Evolutionary conservation across 768 basidiomycete genomes (phyloP).

Genomic region (Rhodotorula diobovata): DNA sequence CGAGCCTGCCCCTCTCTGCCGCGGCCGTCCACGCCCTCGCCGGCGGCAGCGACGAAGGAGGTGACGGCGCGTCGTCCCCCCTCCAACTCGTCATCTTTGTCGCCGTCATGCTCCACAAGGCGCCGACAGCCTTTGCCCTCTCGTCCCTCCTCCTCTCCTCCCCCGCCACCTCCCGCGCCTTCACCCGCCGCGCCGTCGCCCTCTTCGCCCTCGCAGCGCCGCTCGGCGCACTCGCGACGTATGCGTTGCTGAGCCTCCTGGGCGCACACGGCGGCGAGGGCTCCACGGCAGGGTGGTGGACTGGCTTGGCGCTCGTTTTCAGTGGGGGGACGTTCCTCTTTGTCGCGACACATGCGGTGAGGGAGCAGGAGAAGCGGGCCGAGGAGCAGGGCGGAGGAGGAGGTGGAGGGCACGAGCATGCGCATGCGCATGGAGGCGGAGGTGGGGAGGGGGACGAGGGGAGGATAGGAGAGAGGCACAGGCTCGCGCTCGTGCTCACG

Average conservation of each 20-base stretch:
- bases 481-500: not conserved
- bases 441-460: slow-evolving; percentile 46
- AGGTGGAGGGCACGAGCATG: not conserved
- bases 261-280: slow-evolving; percentile 46
- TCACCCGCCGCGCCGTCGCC: slow-evolving; percentile 55
- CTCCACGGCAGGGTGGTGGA: slow-evolving; percentile 52
- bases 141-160: slow-evolving; percentile 67
- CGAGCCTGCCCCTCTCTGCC: slow-evolving; percentile 43
- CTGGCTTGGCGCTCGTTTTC: slow-evolving; percentile 72
- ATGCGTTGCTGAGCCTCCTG: slow-evolving; percentile 56
- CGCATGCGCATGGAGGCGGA: slow-evolving; percentile 22
- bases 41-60: not conserved
- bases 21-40: not conserved
- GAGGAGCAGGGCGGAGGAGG: not conserved
- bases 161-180: slow-evolving; percentile 56
- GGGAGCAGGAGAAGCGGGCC: slow-evolving; percentile 33
- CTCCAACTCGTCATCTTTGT: slow-evolving; percentile 84
- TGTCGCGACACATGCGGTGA: slow-evolving; percentile 65
- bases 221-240: slow-evolving; percentile 71
- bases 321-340: slow-evolving; percentile 93
- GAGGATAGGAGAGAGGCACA: slow-evolving; percentile 48
- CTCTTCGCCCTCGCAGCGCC: slow-evolving; percentile 83
- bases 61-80: slow-evolving; percentile 45
- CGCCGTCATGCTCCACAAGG: slow-evolving; percentile 89
- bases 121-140: slow-evolving; percentile 84